Base-by-base conservation (phyloP, 176 grass and related monocot species). In the Oryza officinalis region DNA sequence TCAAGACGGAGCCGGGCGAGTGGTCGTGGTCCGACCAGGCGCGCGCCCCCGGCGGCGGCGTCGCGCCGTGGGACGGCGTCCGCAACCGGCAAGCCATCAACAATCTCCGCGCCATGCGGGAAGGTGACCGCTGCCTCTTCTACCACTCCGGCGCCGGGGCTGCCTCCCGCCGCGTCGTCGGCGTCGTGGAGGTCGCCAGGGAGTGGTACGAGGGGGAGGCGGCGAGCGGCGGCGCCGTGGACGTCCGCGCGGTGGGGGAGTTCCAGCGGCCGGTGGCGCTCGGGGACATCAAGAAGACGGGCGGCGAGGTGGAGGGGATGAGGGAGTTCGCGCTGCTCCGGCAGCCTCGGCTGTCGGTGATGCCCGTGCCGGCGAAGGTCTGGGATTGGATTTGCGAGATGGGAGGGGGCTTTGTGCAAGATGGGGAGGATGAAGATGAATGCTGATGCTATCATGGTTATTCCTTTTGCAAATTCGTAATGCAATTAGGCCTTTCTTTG, bases 11-110 rank as follows among this genome's bases (percentile, higher is more conserved):
- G 75, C 96, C 91, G 6, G 72, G 81, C 10, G 91, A 98, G 76
- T 98, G 96, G 96, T 98, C 96, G 22, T 95, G 96, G 96, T 86
- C 92, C 45, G 83, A 95, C 81, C 96, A 98, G 93, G 87, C 59
- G 20, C 13, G 35, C 6, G 88, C 87, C 25, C 43, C 75, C 18
- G 87, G 92, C 11, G 87, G 92, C 13, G 91, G 95, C 67, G 60
- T 91, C 8, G 89, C 84, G 49, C 85, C 85, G 86, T 98, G 95
- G 95, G 95, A 98, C 73, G 92, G 91, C 85, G 91, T 98, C 22
- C 85, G 89, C 32, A 98, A 95, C 75, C 88, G 80, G 61, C 92
- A 98, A 85, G 92, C 96, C 52, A 35, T 94, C 13, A 94, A 92
- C 68, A 30, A 79, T 76, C 92, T 94, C 75, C 90, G 88, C 69